Base-by-base conservation (phyloP, 768 basidiomycete genomes). In the Tulasnella sp. region DNA sequence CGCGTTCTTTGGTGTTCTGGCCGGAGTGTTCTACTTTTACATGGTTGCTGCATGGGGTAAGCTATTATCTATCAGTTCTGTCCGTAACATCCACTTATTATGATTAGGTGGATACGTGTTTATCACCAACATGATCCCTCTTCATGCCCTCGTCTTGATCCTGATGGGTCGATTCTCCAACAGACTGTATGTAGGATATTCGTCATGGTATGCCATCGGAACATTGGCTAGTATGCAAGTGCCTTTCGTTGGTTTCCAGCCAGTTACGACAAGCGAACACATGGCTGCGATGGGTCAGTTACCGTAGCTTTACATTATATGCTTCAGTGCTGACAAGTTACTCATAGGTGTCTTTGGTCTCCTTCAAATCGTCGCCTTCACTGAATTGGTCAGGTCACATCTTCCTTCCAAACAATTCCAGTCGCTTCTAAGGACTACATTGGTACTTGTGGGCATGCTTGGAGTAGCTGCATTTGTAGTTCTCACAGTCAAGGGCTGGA, bases 31-130 rank as follows among this genome's bases (percentile, higher is more conserved):
- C 69, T 99, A 99, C 70, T 98, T 96, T 59, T 99, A 98, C 75
- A 99, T 99, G 95, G 95, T 99, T n/a, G 93, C 95, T 46, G 95
- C 95, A 27, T 99, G 95, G 95, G 95, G 93, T 84, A 59, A 53
- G 76, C 67, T 12, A 41, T 32, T 3, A 24, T 34, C 27, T 9
- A 27, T 31, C n/a, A 27, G 22, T 3, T 22, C 13, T 27, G 0
- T 4, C 0, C 31, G n/a, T 7, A 20, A 15, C 31, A 16, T 50
- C n/a, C 5, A 32, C 37, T 45, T 12, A 40, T 60, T 5, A 59
- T 37, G 16, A 24, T 9, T 44, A 88, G 87, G 88, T 72, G 90
- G 91, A 58, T 99, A 98, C 67, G 95, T 85, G 0, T 99, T 99
- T 74, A 99, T 99, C 66, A 99, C 95, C 40, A 99, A 99, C 73